Evolutionary conservation across 2,329 filamentous ascomycete genomes (phyloP), one percentile per base, ranked within the genome.

Genomic region (Alternaria hordeiaustralica): DNA sequence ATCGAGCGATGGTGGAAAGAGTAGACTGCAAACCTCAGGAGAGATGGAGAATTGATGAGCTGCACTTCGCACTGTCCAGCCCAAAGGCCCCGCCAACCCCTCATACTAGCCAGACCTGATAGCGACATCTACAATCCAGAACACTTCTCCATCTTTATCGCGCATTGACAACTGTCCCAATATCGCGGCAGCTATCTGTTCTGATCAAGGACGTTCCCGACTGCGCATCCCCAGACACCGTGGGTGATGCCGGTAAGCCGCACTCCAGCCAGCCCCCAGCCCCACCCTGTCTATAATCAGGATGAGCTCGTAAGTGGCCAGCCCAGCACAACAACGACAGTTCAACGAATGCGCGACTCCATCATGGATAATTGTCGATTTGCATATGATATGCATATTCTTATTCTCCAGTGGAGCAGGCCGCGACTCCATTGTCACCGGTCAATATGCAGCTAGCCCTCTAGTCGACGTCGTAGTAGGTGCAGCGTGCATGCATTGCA

Each of bases 371-470:
- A 36, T n/a, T 41, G 49, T 33, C 36, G 21, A 36, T 25, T 25
- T 53, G 49, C 49, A 53, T 41, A 53, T 53, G 49, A 53, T 60
- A 51, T 63, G 54, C 68, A 60, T 61, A 64, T 61, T 61, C 28
- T 43, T 46, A 58, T 41, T 26, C 28, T 51, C 36, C 47, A 47
- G 64, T 63, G 69, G 68, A 65, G 63, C 56, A 66, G 72, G 69
- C 73, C 71, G 71, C 71, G 71, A 69, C 69, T 60, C 55, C 55
- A 23, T 63, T 54, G 64, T 64, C 61, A 73, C 67, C 63, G 67
- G 67, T 66, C 49, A 28, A 41, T 15, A 51, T 62, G 54, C 58
- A 57, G 51, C 57, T 64, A 65, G 20, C 64, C 61, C 50, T 44
- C 58, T 60, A 55, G 63, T 64, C 65, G 51, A 60, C 58, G 47